A percentile compares a stretch with the other conserved stretches of the same genome.
These are phyloP conservation scores for Aplosporella prunicola DNA, from an alignment of 2,329 filamentous ascomycete genomes.

Conservation along the genomic window DNA sequence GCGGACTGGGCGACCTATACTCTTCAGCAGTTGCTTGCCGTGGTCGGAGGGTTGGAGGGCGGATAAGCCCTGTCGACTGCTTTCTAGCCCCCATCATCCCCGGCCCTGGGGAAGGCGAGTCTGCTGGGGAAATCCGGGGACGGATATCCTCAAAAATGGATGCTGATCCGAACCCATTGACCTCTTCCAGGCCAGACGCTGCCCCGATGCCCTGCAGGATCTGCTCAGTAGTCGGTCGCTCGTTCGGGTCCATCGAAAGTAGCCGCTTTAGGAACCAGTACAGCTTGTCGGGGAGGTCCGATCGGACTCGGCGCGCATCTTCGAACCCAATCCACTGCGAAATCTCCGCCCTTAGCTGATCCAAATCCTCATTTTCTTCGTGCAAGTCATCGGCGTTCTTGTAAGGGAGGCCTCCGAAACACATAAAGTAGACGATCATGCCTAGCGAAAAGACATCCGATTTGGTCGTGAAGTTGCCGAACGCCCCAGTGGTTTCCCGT, in stretches of 20 bases:
- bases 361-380: conserved; percentile 86
- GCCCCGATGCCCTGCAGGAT: conserved; percentile 70
- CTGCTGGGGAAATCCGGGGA: conserved; percentile 36
- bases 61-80: too few species aligned
- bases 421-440: conserved; percentile 98
- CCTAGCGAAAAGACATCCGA: conserved; percentile 97
- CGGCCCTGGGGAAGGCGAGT: conserved; percentile 29
- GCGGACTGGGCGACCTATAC: conserved; percentile 26
- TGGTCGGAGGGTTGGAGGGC: too few species aligned
- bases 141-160: conserved; percentile 25
- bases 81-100: conserved; percentile 14
- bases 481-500: conserved; percentile 55
- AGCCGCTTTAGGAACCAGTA: conserved; percentile 77
- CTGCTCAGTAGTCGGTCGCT: conserved; percentile 76
- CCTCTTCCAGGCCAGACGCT: conserved; percentile 44
- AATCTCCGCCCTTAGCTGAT: conserved; percentile 77
- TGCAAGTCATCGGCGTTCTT: conserved; percentile 71
- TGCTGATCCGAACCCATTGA: conserved; percentile 28
- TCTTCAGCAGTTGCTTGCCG: conserved; percentile 21
- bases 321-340: conserved; percentile 79
- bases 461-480: conserved; percentile 91
- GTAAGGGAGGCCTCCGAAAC: conserved; percentile 84
- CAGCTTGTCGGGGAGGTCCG: conserved; percentile 75
- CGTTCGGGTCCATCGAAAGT: conserved; percentile 63
- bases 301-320: conserved; percentile 61